These are phyloP conservation scores for Russula virescens DNA, from an alignment of 768 basidiomycete species.

Conservation along the genomic window DNA sequence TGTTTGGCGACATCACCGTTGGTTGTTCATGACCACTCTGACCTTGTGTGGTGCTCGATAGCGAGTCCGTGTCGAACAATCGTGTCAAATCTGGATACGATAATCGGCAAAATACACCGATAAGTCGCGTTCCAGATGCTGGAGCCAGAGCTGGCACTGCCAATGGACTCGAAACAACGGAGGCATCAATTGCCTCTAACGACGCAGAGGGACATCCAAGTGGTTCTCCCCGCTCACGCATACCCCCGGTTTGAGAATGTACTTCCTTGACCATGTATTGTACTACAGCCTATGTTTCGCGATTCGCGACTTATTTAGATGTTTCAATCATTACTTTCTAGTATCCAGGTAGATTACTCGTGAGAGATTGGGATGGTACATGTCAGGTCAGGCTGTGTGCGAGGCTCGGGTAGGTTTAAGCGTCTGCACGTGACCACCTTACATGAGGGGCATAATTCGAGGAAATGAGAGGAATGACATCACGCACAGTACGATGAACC, in stretches of 20 bases:
- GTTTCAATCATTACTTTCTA: neutral
- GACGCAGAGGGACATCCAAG: conserved; percentile 23
- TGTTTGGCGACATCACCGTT: conserved; percentile 8
- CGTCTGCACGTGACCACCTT: conserved; percentile 19
- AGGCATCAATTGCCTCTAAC: conserved; percentile 40
- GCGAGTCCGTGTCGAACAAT: conserved; percentile 78
- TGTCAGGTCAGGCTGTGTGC: neutral
- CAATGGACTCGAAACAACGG: conserved; percentile 58
- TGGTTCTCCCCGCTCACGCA: neutral
- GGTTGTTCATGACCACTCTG: neutral
- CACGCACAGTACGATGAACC: conserved; percentile 78
- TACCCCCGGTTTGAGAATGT: neutral
- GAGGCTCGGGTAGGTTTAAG: neutral
- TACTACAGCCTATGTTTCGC: neutral
- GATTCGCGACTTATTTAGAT: neutral
- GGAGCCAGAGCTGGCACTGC: conserved; percentile 62
- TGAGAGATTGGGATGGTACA: conserved; percentile 11
- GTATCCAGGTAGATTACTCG: neutral
- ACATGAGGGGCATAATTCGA: neutral
- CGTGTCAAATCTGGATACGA: conserved; percentile 72
- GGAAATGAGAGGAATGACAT: neutral
- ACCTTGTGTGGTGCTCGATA: conserved; percentile 27
- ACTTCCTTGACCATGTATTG: neutral
- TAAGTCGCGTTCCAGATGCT: conserved; percentile 66
- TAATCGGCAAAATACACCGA: conserved; percentile 54